phyloP scores from a whole-genome alignment of 1,139 yeast genomes.

The Lodderomyces parapsilosis region DNA sequence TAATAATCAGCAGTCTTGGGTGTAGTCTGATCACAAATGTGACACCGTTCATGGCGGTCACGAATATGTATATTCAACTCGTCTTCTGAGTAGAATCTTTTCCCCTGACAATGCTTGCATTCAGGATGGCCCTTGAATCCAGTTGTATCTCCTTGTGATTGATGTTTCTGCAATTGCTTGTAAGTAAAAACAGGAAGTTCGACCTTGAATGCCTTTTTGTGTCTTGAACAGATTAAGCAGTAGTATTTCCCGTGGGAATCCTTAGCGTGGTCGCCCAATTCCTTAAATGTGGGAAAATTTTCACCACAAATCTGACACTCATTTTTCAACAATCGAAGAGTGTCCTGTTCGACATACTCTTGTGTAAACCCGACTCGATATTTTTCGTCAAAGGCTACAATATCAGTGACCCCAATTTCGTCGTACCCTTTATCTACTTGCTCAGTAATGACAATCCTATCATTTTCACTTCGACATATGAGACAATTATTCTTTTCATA shows the following conservation, averaged over 20 bases:
- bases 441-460: slow-evolving; percentile 56
- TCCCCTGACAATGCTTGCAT: slow-evolving; percentile 77
- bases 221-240: slow-evolving; percentile 74
- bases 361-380: slow-evolving; percentile 54
- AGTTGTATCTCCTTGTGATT: slow-evolving; percentile 60
- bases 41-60: slow-evolving; percentile 84
- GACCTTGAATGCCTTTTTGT: slow-evolving; percentile 72
- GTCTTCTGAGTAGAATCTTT: slow-evolving; percentile 83
- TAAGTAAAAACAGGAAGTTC: slow-evolving; percentile 67
- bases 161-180: slow-evolving; percentile 68
- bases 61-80: slow-evolving; percentile 82
- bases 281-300: slow-evolving; percentile 49
- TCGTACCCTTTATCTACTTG: slow-evolving; percentile 35
- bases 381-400: slow-evolving; percentile 40
- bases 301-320: slow-evolving; percentile 58
- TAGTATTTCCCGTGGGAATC: slow-evolving; percentile 58
- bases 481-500: slow-evolving; percentile 75
- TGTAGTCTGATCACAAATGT: slow-evolving; percentile 75
- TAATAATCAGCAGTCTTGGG: slow-evolving; percentile 74
- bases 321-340: slow-evolving; percentile 53
- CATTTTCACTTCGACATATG: slow-evolving; percentile 76
- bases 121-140: slow-evolving; percentile 91
- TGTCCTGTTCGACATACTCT: slow-evolving; percentile 35
- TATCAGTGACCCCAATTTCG: slow-evolving; percentile 30
- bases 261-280: slow-evolving; percentile 64